Evolutionary conservation across 202 grass and related monocot genomes (phyloP), one percentile per base, ranked within the genome.

Genomic region (Brachypodium distachyon): DNA sequence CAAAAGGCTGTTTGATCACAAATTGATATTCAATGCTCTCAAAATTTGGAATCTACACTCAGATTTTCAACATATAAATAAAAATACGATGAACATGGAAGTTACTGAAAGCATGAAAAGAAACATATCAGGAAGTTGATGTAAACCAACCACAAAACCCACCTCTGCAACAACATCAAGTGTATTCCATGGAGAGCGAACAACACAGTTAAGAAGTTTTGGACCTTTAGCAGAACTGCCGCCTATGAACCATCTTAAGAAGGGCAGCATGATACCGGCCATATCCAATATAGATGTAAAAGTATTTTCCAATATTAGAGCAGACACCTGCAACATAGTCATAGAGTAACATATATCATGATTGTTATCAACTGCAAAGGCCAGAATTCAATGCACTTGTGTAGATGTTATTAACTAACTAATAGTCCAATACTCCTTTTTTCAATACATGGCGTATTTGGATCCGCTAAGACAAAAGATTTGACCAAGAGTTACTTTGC

Each of bases 251-350:
- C 89, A 95, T 86, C 84, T 90, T 74, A 99, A 67, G 80, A 99
- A 93, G 51, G 96, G 96, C 54, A 99, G 80, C 92, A 99, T 96
- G 74, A 99, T 86, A 68, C 87, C 85, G 65, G 96, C 92, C 96
- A 99, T 99, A 82, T 99, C 96, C 76, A 92, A 74, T 76, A 99
- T 89, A 41, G 96, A 99, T 68, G 96, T 99, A 77, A 99, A 99
- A 52, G 96, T 99, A 86, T 99, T 99, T 84, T 99, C 96, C 62
- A 99, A 68, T 91, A 99, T 83, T 46, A 99, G 61, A 78, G 85
- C 85, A 79, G 91, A 83, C 50, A 96, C 92, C 96, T 99, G 87
- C 60, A 89, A 78, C 57, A 82, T 44, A 73, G 25, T 75, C 57
- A 82, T 44, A 73, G 25, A 77, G 42, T 41, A 79, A 36, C 6